Evolutionary conservation across 2,329 filamentous ascomycete species (phyloP), one percentile per base, ranked within the genome.

Genomic region (Pseudohalonectria lignicola): DNA sequence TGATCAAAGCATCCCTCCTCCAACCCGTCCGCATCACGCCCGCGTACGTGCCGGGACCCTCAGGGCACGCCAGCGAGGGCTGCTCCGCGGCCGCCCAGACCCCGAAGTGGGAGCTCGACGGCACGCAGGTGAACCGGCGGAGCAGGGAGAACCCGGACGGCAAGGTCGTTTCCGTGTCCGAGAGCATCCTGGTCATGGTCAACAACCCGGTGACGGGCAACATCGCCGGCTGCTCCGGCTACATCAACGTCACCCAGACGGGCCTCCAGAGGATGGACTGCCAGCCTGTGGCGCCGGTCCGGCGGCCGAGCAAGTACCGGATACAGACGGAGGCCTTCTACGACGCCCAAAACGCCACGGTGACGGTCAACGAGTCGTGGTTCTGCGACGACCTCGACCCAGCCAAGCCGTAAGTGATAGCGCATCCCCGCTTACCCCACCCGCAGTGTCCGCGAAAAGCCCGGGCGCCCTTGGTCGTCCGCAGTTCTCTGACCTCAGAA

Each of bases 321-420:
- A 44, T 46, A 34, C 9, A 17, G 18, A 51, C 47, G 3, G 28
- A 42, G 17, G 46, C 44, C 2, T 31, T 37, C 4, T 52, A 49
- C 32, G 41, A 49, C 20, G 45, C 45, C 18, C 36, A 17, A 2
- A 48, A 34, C 3, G 39, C 18, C 13, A 18, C n/a, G 9, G 45
- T 52, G 8, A 37, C 36, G 3, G 34, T 52, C 15, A 49, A 46
- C 31, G 44, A 52, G 39, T 51, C 49, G 1, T 52, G 49, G 49
- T 52, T 39, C 34, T 52, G 49, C 36, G 47, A 50, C 26, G 47
- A 49, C 25, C 37, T 32, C 10, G 43, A 48, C 28, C 42, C 44
- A 2, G 43, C 42, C 10, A 47, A 41, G 21, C 49, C 49, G 50
- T 26, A 26, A 26, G 23, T 26, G 8, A 26, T 26, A n/a, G n/a